Evolutionary conservation across 306 rosid species (phyloP).

Genomic region (Quercus variabilis): DNA sequence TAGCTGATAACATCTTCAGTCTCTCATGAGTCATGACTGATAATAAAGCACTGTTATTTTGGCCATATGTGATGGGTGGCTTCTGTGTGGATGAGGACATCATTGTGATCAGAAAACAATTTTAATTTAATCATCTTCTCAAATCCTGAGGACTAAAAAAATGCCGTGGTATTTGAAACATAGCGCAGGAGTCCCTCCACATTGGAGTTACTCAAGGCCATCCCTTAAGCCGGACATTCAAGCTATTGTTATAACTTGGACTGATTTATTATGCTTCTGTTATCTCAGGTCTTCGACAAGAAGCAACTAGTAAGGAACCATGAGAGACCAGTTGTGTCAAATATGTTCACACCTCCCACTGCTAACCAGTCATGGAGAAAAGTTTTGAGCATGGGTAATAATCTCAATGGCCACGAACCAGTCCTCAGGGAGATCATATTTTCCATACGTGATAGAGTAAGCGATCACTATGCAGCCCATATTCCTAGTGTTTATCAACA

Average conservation of each 20-base stretch:
- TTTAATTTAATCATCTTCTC: not conserved
- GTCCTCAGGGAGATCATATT: conserved; percentile 78
- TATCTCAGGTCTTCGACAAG: conserved; percentile 59
- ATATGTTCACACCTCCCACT: conserved; percentile 74
- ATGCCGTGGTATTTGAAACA: too few species aligned
- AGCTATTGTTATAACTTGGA: not conserved
- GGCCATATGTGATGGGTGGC: not conserved
- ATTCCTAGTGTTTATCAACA: conserved; percentile 38
- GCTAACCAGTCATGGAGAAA: conserved; percentile 97
- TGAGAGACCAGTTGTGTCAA: conserved; percentile 71
- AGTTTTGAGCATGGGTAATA: conserved; percentile 98
- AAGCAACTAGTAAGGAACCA: conserved; percentile 48
- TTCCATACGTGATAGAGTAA: conserved; percentile 56
- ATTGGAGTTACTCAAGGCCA: not conserved
- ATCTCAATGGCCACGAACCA: conserved; percentile 96
- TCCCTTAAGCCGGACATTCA: not conserved
- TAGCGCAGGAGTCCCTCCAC: not conserved
- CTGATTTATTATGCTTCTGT: conserved; percentile 25
- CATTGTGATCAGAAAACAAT: too few species aligned
- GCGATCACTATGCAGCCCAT: conserved; percentile 71
- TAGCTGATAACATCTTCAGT: not conserved
- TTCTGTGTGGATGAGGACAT: not conserved
- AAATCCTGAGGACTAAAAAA: not conserved
- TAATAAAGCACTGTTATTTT: not conserved
- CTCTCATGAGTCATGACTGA: not conserved